Conservation (phyloP, 495 filamentous ascomycete species). For the Daldinia loculata region DNA sequence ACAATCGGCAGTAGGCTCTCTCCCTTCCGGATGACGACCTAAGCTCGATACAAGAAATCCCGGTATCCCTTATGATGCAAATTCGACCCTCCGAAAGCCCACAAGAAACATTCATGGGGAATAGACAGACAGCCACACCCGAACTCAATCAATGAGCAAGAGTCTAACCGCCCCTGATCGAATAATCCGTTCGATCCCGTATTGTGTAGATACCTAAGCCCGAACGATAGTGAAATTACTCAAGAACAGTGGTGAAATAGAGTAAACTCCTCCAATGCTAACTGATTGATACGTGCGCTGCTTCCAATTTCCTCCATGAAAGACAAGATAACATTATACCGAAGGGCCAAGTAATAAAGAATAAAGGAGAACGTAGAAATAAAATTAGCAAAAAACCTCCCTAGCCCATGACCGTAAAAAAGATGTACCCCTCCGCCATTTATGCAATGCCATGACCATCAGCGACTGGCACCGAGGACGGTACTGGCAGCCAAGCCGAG, state of each 20-base stretch:
- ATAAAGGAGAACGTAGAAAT: slow-evolving; percentile 23
- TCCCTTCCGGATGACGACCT: slow-evolving; percentile 11
- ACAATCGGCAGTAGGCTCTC: slow-evolving; percentile 14
- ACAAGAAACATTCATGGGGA: slow-evolving; percentile 14
- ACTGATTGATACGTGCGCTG: slow-evolving; percentile 27
- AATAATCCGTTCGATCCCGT: slow-evolving; percentile 32
- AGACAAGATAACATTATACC: slow-evolving; percentile 13
- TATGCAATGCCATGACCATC: slow-evolving; percentile 38
- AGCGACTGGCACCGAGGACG: slow-evolving; percentile 15
- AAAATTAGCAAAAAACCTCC: slow-evolving; percentile 29
- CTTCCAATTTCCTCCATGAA: slow-evolving; percentile 33
- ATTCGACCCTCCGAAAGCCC: slow-evolving; percentile 31
- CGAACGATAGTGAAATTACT: slow-evolving; percentile 31
- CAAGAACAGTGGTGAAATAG: slow-evolving; percentile 33
- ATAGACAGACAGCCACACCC: slow-evolving; percentile 38
- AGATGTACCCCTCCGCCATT: slow-evolving; percentile 21
- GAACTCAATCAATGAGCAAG: slow-evolving; percentile 43
- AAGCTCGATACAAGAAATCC: slow-evolving; percentile 25
- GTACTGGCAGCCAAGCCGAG: slow-evolving; percentile 14
- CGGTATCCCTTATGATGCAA: slow-evolving; percentile 40
- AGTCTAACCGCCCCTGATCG: slow-evolving; percentile 31
- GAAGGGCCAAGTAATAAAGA: slow-evolving; percentile 9
- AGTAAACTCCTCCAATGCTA: slow-evolving; percentile 43
- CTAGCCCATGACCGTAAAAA: slow-evolving; percentile 27
- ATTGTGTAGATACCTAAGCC: slow-evolving; percentile 26